A percentile compares a stretch with the other conserved stretches of the same genome.
Conservation (phyloP, 2,329 filamentous ascomycete species). For the Microsporum ferrugineum region DNA sequence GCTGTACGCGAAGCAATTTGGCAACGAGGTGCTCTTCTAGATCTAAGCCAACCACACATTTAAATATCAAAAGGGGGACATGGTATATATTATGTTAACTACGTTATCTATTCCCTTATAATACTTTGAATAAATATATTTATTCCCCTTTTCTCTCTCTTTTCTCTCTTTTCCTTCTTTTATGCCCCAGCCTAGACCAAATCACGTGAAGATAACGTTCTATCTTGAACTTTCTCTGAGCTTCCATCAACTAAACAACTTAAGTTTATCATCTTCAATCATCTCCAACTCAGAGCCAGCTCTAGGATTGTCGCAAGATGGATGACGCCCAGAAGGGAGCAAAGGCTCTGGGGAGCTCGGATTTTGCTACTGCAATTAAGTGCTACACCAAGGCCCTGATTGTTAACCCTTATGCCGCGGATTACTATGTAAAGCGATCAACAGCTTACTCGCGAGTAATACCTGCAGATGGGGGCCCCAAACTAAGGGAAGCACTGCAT, state of each 20-base stretch:
- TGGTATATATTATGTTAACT: not conserved
- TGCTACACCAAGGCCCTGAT: slow-evolving; percentile 56
- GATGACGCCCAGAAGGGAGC: slow-evolving; percentile 47
- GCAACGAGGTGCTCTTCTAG: slow-evolving; percentile 45
- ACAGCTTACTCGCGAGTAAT: slow-evolving; percentile 60
- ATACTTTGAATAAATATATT: not conserved
- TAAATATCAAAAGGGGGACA: not conserved
- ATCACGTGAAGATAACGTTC: not conserved
- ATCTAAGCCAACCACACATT: not conserved
- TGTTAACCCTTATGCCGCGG: slow-evolving; percentile 52
- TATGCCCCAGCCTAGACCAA: not conserved
- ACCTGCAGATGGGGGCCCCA: slow-evolving; percentile 36
- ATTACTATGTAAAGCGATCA: slow-evolving; percentile 72
- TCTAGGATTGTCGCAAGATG: slow-evolving; percentile 26
- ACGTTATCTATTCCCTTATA: not conserved
- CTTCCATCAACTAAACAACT: not conserved
- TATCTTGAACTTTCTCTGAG: not conserved
- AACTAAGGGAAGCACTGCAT: slow-evolving; percentile 44
- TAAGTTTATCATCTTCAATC: not conserved
- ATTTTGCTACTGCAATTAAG: slow-evolving; percentile 57
- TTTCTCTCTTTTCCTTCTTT: not conserved
- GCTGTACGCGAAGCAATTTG: slow-evolving; percentile 67
- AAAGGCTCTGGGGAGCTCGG: slow-evolving; percentile 48
- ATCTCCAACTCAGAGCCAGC: not conserved
- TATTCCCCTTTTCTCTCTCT: not conserved